These are phyloP conservation scores for Kodamaea hsintzibuensis DNA, from an alignment of 805 yeast genomes.

Conservation along the genomic window DNA sequence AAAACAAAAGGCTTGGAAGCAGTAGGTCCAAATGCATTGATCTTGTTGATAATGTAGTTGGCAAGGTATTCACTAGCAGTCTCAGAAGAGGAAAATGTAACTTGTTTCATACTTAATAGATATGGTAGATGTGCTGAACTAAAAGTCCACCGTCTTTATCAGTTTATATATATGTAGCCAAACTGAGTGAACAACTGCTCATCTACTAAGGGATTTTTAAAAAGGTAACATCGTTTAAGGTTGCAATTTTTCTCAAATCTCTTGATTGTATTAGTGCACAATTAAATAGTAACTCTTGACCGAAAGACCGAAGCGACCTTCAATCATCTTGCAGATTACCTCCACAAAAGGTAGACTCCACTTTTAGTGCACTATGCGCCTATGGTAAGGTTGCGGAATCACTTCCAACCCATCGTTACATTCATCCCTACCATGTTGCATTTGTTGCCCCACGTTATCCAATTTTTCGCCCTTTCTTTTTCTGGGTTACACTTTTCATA, in stretches of 20 bases:
- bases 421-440: background rate
- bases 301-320: too few relatives aligned
- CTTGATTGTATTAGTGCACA: background rate
- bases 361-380: background rate
- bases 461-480: slow-evolving; percentile 3
- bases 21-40: slow-evolving; percentile 48
- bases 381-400: background rate
- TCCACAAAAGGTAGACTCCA: background rate
- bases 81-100: slow-evolving; percentile 34
- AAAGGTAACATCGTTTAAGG: background rate
- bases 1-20: slow-evolving; percentile 49
- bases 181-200: background rate
- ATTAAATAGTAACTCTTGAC: too few relatives aligned
- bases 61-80: slow-evolving; percentile 49
- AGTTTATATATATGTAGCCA: background rate
- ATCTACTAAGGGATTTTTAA: too few relatives aligned
- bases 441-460: slow-evolving; percentile 1
- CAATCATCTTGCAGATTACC: background rate
- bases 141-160: background rate
- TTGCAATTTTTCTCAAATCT: background rate
- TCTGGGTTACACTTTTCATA: background rate
- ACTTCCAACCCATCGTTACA: background rate
- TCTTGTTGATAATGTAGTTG: slow-evolving; percentile 42
- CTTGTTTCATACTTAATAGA: slow-evolving; percentile 27
- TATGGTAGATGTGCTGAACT: background rate